Base-by-base conservation (phyloP, 257 asterid genomes). In the Thymus mandschuricus region DNA sequence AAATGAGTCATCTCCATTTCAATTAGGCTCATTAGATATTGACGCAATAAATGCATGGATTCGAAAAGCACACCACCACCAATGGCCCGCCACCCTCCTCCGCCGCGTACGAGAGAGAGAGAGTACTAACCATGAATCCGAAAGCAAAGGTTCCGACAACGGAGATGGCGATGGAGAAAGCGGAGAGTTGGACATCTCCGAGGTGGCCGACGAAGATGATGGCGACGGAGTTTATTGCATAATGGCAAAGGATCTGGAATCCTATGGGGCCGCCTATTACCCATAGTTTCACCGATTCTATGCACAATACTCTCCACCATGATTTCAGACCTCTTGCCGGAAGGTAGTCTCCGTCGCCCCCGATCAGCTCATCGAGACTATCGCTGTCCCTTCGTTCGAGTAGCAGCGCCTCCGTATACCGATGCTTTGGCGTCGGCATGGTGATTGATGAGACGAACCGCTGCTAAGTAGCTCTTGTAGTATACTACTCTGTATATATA, bases 171-270 rank as follows among this genome's bases (percentile, higher is more conserved):
- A 85, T 78, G 8, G 89, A 80, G 49, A 85, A 81, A 4, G 89
- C 87, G 0, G 89, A 82, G 64, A 82, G 87, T 46, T 85, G 80
- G 9, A 82, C 27, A 33, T 82, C 82, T 1, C 89, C 89, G 48
- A 85, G 58, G 51, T 82, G 89, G 59, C 89, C 89, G 61, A 80
- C 87, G 76, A 85, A 85, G 72, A 85, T 80, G 58, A 79, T 70
- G 68, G 89, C 72, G 66, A 80, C 87, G 57, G 87, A 82, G 69
- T 74, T 82, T 0, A 79, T 80, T 1, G 82, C 81, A 55, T 30
- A 85, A 63, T 80, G 86, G 29, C 90, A 85, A 40, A 85, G 40
- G 44, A 82, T 80, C 61, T 76, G 85, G 43, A 85, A 82, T 2
- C 84, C 87, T 27, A 82, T 80, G 5, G 90, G 90, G 0, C 87